Percentiles rank a stretch among this genome's conserved stretches.
Conservation (phyloP, 1,139 yeast genomes). For the Nakaseomyces bracarensis region DNA sequence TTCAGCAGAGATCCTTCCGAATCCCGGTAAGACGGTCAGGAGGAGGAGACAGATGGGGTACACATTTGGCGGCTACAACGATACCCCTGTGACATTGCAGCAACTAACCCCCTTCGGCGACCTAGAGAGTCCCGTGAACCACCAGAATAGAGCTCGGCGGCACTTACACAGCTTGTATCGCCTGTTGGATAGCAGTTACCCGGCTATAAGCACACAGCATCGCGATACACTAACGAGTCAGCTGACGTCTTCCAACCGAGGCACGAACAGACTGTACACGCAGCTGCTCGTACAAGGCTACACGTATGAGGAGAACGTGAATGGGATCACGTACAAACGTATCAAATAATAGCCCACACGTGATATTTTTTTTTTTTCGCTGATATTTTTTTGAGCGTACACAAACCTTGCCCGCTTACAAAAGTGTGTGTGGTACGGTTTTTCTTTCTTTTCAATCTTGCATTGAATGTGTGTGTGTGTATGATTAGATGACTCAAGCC, state of each 20-base stretch:
- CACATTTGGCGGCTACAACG: not conserved
- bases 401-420: too few relatives aligned
- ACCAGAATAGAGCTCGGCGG: slow-evolving; percentile 4
- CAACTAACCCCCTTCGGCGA: not conserved
- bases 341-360: not conserved
- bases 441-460: not conserved
- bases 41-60: not conserved
- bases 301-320: not conserved
- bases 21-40: not conserved
- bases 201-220: not conserved
- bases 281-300: slow-evolving; percentile 2
- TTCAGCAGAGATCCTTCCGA: not conserved
- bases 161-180: not conserved
- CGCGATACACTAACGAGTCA: not conserved
- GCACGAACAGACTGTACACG: not conserved
- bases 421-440: too few relatives aligned
- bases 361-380: not conserved
- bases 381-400: not conserved
- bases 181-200: not conserved
- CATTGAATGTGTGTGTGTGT: too few relatives aligned
- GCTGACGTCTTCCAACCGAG: not conserved
- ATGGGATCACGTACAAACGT: not conserved
- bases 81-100: not conserved
- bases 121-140: not conserved
- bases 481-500: too few relatives aligned